Evolutionary conservation across 176 grass and related monocot species (phyloP), one percentile per base, ranked within the genome.

Genomic region (Cymbopogon citratus): DNA sequence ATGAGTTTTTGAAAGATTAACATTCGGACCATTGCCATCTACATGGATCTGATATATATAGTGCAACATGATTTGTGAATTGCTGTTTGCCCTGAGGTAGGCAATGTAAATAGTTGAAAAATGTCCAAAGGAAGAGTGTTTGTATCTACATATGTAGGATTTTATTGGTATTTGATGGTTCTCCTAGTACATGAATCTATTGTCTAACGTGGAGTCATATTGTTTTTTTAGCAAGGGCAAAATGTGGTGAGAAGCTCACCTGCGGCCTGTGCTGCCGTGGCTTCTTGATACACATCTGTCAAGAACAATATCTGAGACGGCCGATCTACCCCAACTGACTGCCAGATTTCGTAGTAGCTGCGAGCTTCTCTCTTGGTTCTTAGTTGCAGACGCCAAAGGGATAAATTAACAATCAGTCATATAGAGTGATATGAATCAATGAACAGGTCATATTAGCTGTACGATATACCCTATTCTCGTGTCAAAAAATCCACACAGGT

Each of bases 401-500:
- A 66, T 24, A 23, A 74, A 1, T 21, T 4, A 65, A 9, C 5
- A 64, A 41, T n/a, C 27, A 33, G 54, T 23, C 25, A 57, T 24
- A 36, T 9, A 72, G 2, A 13, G 9, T 4, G 43, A 52, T 66
- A 26, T 63, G 35, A 19, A 38, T 51, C 27, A 52, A 9, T 52
- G 38, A 43, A 19, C 11, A n/a, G 31, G 18, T 14, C 6, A 49
- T 33, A 44, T 13, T 40, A 51, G 36, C 24, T 77, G 63, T 44
- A 46, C 43, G 75, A 12, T 83, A 15, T 76, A 94, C 95, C 95
- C 95, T 10, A 92, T 44, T n/a, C 44, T 89, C 11, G 92, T 94
- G 79, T 98, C 95, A 46, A 98, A 98, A 86, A 89, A 98, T 67
- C 90, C 95, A 81, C 79, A 98, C 6, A 98, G 57, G 83, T 92